phyloP scores from a whole-genome alignment of 306 rosid species.

The Sphenostylis stenocarpa region DNA sequence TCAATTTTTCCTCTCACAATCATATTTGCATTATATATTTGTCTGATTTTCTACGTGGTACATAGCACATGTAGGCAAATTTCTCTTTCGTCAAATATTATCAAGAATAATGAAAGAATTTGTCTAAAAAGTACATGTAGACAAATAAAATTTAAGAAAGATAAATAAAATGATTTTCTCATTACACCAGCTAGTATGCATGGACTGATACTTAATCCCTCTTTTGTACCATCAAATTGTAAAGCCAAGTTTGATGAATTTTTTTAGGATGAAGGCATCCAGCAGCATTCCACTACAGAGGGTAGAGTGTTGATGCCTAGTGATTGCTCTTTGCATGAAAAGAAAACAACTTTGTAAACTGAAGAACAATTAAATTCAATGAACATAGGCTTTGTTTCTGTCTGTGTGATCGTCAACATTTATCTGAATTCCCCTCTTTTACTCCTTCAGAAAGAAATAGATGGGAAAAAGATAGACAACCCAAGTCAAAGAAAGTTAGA shows the following conservation, averaged over 20 bases:
- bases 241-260: not conserved
- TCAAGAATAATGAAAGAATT: too few relatives aligned
- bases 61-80: too few relatives aligned
- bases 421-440: conserved; percentile 40
- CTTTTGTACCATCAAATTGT: not conserved
- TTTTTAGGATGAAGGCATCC: not conserved
- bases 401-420: conserved; percentile 24
- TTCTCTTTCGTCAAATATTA: too few relatives aligned
- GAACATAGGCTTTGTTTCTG: conserved; percentile 26
- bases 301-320: not conserved
- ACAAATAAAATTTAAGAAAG: too few relatives aligned
- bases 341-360: not conserved
- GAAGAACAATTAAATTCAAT: not conserved
- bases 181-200: too few relatives aligned
- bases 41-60: too few relatives aligned
- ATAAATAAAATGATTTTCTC: too few relatives aligned
- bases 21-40: too few relatives aligned
- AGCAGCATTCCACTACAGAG: not conserved
- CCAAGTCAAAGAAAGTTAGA: conserved; percentile 41
- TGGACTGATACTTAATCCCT: too few relatives aligned
- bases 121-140: too few relatives aligned
- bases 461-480: conserved; percentile 45
- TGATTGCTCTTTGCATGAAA: not conserved
- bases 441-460: conserved; percentile 34
- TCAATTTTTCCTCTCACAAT: too few relatives aligned